phyloP scores from a whole-genome alignment of 371 early-diverging fungal species.

The Apophysomyces trapeziformis region DNA sequence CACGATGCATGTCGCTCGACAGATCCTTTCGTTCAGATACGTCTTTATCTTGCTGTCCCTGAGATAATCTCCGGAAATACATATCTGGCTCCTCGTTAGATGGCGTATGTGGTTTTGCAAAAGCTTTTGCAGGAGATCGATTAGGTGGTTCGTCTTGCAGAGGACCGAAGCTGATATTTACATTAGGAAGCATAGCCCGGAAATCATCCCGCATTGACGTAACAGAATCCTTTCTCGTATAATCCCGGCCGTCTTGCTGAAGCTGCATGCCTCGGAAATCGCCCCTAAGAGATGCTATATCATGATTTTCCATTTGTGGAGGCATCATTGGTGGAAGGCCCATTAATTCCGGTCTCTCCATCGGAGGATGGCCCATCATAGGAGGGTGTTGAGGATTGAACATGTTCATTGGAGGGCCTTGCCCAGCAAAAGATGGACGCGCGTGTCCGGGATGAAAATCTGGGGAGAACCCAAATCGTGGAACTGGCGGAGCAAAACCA shows the following conservation, averaged over 20 bases:
- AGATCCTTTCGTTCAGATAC: background rate
- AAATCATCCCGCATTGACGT: slow-evolving; percentile 62
- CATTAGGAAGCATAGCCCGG: slow-evolving; percentile 71
- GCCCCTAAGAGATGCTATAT: slow-evolving; percentile 10
- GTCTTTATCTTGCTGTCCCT: slow-evolving; percentile 2
- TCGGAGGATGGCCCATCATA: slow-evolving; percentile 31
- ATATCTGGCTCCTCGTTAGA: slow-evolving; percentile 6
- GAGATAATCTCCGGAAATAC: background rate
- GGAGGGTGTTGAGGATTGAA: slow-evolving; percentile 31
- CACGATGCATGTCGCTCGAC: background rate
- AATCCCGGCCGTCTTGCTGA: slow-evolving; percentile 10
- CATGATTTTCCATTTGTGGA: slow-evolving; percentile 14
- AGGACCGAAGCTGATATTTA: slow-evolving; percentile 68
- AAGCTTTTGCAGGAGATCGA: slow-evolving; percentile 1
- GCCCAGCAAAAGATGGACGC: slow-evolving; percentile 24
- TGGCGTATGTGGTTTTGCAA: slow-evolving; percentile 18
- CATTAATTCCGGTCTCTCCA: slow-evolving; percentile 16
- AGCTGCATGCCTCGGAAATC: slow-evolving; percentile 13
- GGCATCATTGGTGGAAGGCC: slow-evolving; percentile 17
- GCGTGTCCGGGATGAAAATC: slow-evolving; percentile 19
- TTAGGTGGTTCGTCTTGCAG: slow-evolving; percentile 30
- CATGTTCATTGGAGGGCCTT: slow-evolving; percentile 29
- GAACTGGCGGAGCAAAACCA: slow-evolving; percentile 23
- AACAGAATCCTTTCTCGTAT: slow-evolving; percentile 18
- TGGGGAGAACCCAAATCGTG: slow-evolving; percentile 18